Conservation (phyloP, 2,329 filamentous ascomycete species). For the Setomelanomma holmii region DNA sequence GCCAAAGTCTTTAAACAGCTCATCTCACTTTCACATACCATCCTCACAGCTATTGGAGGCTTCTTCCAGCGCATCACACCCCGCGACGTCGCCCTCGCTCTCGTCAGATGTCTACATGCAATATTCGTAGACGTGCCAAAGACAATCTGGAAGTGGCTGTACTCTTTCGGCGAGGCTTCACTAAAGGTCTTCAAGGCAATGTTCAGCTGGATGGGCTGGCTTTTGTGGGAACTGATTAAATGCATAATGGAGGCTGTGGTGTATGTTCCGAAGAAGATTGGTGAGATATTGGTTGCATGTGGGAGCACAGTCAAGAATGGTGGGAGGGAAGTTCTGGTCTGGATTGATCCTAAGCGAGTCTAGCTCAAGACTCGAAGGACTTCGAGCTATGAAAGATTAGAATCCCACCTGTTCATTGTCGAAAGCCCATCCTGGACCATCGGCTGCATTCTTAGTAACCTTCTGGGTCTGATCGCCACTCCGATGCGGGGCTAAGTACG, state of each 20-base stretch:
- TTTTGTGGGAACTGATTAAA: slow-evolving; percentile 11
- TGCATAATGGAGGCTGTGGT: slow-evolving; percentile 8
- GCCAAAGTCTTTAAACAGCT: slow-evolving; percentile 9
- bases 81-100: slow-evolving; percentile 16
- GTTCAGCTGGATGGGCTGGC: slow-evolving; percentile 16
- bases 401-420: too few relatives aligned
- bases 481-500: too few relatives aligned
- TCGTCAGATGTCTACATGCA: slow-evolving; percentile 9
- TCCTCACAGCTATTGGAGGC: slow-evolving; percentile 6
- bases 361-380: too few relatives aligned
- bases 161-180: slow-evolving; percentile 13
- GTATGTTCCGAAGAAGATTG: slow-evolving; percentile 22
- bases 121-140: slow-evolving; percentile 20
- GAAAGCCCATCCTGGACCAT: too few relatives aligned
- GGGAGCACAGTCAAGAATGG: neutral
- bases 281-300: slow-evolving; percentile 12
- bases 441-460: too few relatives aligned
- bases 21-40: slow-evolving; percentile 24
- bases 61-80: slow-evolving; percentile 25
- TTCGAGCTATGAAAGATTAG: too few relatives aligned
- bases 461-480: too few relatives aligned
- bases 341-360: slow-evolving; percentile 25
- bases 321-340: slow-evolving; percentile 21
- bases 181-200: slow-evolving; percentile 9
- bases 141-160: slow-evolving; percentile 22